Evolutionary conservation across 2,329 filamentous ascomycete genomes (phyloP).

Genomic region (Cladosporium sp.): DNA sequence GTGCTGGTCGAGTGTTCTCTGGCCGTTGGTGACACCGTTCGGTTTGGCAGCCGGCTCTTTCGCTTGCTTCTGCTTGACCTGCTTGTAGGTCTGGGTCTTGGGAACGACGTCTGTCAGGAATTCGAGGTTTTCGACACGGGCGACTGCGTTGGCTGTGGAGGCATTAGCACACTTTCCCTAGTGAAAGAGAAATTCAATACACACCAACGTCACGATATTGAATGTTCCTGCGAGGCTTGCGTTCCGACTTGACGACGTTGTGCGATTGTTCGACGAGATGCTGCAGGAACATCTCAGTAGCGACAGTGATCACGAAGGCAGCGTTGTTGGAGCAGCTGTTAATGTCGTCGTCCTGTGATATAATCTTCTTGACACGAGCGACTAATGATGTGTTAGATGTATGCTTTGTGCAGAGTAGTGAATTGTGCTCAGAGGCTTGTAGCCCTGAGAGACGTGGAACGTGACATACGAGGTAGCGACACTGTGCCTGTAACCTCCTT

Average conservation of each 20-base stretch:
- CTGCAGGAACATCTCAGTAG: conserved; percentile 94
- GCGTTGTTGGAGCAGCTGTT: conserved; percentile 86
- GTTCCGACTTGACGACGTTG: conserved; percentile 83
- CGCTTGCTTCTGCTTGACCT: conserved; percentile 60
- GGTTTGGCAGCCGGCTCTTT: conserved; percentile 19
- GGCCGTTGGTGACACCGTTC: conserved; percentile 12
- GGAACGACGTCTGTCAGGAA: conserved; percentile 91
- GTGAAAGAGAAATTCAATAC: conserved; percentile 21
- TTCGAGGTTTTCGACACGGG: conserved; percentile 87
- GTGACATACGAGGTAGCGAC: conserved; percentile 71
- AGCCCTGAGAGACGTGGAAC: background rate
- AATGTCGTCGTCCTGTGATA: conserved; percentile 81
- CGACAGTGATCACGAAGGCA: conserved; percentile 87
- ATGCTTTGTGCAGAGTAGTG: conserved; percentile 15
- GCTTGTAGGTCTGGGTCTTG: conserved; percentile 74
- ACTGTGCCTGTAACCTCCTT: conserved; percentile 82
- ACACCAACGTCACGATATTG: conserved; percentile 91
- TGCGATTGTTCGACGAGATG: conserved; percentile 81
- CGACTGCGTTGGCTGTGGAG: conserved; percentile 69
- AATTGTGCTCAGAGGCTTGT: background rate
- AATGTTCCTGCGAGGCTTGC: conserved; percentile 87
- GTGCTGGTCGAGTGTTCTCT: conserved; percentile 18
- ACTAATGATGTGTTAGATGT: conserved; percentile 51
- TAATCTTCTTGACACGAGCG: conserved; percentile 92
- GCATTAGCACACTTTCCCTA: background rate